A percentile compares a stretch with the other conserved stretches of the same genome.
Evolutionary conservation across 352 stramenopile species (phyloP).

Genomic region (Phytophthora pinifolia): DNA sequence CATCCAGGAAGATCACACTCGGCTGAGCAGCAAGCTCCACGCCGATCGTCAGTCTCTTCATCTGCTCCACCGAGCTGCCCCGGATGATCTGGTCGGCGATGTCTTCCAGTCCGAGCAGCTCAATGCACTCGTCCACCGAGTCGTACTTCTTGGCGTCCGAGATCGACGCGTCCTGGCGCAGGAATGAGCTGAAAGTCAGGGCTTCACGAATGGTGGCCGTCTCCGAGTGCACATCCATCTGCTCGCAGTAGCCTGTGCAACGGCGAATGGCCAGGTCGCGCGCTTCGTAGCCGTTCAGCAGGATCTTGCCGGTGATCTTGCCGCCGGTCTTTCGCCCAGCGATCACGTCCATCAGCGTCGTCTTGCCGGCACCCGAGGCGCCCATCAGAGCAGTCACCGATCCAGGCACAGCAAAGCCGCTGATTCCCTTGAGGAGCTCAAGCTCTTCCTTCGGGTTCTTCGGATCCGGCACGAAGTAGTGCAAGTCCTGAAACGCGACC

Average conservation of each 20-base stretch:
- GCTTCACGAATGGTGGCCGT: slow-evolving; percentile 12
- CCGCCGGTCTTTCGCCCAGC: slow-evolving; percentile 8
- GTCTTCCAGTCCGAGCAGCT: neutral
- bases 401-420: slow-evolving; percentile 3
- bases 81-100: slow-evolving; percentile 8
- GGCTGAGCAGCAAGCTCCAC: no score
- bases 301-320: slow-evolving; percentile 9
- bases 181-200: slow-evolving; percentile 2
- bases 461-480: slow-evolving; percentile 10
- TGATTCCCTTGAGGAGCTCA: slow-evolving; percentile 11
- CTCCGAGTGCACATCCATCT: slow-evolving; percentile 19
- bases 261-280: slow-evolving; percentile 19
- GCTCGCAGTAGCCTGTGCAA: slow-evolving; percentile 26
- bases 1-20: no score
- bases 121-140: slow-evolving; percentile 4
- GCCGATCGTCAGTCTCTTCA: neutral
- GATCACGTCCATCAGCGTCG: slow-evolving; percentile 19
- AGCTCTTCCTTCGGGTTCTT: slow-evolving; percentile 10
- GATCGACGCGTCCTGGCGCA: slow-evolving; percentile 1
- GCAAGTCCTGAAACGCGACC: slow-evolving; percentile 18
- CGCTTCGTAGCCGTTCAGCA: slow-evolving; percentile 24
- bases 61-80: slow-evolving; percentile 8
- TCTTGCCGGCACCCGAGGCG: slow-evolving; percentile 43
- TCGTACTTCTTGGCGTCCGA: neutral
- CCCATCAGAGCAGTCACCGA: no score